A percentile compares a stretch with the other conserved stretches of the same genome.
phyloP scores from a whole-genome alignment of 1,284 basidiomycete species.

The Naganishia sp. region DNA sequence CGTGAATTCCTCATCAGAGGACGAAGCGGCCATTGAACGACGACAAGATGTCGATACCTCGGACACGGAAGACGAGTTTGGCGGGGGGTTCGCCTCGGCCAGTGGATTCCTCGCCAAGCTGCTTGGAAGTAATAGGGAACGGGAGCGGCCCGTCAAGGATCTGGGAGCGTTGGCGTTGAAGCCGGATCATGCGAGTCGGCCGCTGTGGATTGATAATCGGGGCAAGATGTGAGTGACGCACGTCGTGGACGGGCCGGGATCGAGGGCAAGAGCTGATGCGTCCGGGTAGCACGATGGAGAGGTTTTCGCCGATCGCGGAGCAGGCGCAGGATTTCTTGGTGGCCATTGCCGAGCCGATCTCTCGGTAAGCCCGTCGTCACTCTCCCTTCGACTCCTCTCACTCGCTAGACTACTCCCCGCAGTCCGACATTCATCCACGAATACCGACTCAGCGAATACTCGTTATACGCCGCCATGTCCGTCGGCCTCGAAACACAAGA shows the following conservation, averaged over 20 bases:
- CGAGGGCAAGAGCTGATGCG: not conserved
- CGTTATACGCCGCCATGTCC: constrained; percentile 96
- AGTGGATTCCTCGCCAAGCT: constrained; percentile 41
- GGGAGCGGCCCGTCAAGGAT: constrained; percentile 58
- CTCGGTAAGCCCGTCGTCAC: constrained; percentile 67
- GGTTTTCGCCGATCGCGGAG: constrained; percentile 93
- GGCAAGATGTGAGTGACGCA: constrained; percentile 66
- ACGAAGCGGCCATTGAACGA: constrained; percentile 22
- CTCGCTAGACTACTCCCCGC: constrained; percentile 27
- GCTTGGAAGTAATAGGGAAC: constrained; percentile 37
- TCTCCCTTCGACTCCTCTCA: constrained; percentile 2
- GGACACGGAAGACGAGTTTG: constrained; percentile 13
- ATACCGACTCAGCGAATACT: constrained; percentile 97
- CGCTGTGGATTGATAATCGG: constrained; percentile 92
- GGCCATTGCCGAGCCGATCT: constrained; percentile 97
- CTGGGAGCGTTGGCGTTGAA: constrained; percentile 83
- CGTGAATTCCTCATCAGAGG: constrained; percentile 14
- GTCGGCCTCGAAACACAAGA: constrained; percentile 97
- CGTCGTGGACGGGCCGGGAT: constrained; percentile 5
- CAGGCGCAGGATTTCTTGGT: constrained; percentile 98
- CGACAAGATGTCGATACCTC: constrained; percentile 12
- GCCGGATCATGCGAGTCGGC: constrained; percentile 82
- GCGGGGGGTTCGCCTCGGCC: constrained; percentile 15
- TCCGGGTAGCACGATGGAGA: constrained; percentile 72
- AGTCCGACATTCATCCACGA: constrained; percentile 98